These are phyloP conservation scores for Juglanconis juglandina DNA, from an alignment of 2,329 filamentous ascomycete species.

Conservation along the genomic window DNA sequence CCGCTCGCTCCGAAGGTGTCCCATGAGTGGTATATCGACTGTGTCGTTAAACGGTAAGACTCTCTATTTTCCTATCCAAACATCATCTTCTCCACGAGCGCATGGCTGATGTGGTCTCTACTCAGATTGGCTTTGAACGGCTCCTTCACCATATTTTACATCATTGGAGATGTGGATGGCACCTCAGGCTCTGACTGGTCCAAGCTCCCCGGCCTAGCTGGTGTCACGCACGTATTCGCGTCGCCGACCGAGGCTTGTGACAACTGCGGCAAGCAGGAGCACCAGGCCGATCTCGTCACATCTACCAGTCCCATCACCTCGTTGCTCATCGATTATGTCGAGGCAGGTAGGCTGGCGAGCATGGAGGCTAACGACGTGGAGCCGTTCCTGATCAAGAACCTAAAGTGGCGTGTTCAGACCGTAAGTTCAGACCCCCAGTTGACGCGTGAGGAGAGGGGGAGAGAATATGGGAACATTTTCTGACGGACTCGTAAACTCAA, in stretches of 20 bases:
- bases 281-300: background rate
- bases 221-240: background rate
- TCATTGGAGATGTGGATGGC: background rate
- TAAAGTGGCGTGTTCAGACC: background rate
- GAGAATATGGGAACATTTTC: no score
- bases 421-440: background rate
- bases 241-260: background rate
- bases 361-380: background rate
- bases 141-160: background rate
- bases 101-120: background rate
- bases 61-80: background rate
- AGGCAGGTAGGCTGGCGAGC: background rate
- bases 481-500: no score
- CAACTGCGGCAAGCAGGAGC: background rate
- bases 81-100: no score
- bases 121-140: background rate
- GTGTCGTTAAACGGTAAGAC: background rate
- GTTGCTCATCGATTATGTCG: no score
- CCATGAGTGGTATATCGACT: background rate
- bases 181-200: background rate
- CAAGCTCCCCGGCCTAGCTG: background rate
- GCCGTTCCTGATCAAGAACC: background rate
- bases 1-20: background rate
- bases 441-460: no score
- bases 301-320: background rate